Conservation (phyloP, 2,329 filamentous ascomycete genomes). For the Colletotrichum lentis region DNA sequence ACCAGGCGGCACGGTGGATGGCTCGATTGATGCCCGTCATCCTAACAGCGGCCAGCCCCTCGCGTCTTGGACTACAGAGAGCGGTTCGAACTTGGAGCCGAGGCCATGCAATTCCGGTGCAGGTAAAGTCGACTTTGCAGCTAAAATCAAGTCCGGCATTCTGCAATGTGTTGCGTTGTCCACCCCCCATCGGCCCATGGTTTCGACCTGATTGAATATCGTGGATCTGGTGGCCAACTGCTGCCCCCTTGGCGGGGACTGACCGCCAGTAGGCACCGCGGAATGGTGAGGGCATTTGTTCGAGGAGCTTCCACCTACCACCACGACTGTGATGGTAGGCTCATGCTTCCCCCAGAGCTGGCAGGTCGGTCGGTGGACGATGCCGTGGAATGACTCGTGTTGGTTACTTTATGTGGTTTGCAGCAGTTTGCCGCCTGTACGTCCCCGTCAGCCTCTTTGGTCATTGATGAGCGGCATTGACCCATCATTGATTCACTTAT, state of each 20-base stretch:
- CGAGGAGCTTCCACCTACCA: not conserved
- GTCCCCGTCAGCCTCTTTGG: not conserved
- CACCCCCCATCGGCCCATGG: slow-evolving; percentile 26
- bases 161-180: slow-evolving; percentile 27
- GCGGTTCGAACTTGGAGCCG: slow-evolving; percentile 20
- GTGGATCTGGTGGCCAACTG: slow-evolving; percentile 10
- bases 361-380: not conserved
- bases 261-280: slow-evolving; percentile 31
- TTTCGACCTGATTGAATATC: slow-evolving; percentile 27
- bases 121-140: slow-evolving; percentile 4
- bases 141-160: slow-evolving; percentile 8
- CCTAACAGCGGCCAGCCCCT: not conserved
- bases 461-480: not conserved
- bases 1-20: slow-evolving; percentile 6
- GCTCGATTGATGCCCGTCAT: slow-evolving; percentile 25
- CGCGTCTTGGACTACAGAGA: not conserved
- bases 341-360: not conserved
- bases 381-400: not conserved
- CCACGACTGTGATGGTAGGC: not conserved
- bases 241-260: slow-evolving; percentile 24
- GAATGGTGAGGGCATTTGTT: not conserved
- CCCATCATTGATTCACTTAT: not conserved
- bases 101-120: slow-evolving; percentile 15
- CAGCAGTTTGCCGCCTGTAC: not conserved
- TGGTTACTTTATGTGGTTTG: not conserved